Percentiles rank a stretch among this genome's conserved stretches.
These are phyloP conservation scores for Fragilariopsis cylindrus DNA, from an alignment of 108 stramenopile genomes.

Conservation along the genomic window DNA sequence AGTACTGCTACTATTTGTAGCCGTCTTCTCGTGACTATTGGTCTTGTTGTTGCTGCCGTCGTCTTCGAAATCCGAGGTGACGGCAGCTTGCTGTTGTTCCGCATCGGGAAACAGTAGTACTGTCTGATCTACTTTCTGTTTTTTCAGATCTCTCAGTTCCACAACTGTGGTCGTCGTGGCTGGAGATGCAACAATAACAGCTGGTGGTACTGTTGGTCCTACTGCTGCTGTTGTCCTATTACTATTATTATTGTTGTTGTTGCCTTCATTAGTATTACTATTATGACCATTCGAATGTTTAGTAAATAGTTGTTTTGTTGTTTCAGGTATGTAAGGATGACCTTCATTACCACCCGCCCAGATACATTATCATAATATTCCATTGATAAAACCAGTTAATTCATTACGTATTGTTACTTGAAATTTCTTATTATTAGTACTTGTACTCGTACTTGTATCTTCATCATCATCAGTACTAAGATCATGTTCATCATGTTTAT, in stretches of 20 bases:
- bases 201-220: neutral
- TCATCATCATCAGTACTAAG: too few relatives aligned
- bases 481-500: too few relatives aligned
- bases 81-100: too few relatives aligned
- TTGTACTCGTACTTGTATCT: too few relatives aligned
- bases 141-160: too few relatives aligned
- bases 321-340: slow-evolving; percentile 33
- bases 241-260: too few relatives aligned
- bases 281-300: neutral
- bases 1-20: neutral
- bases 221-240: too few relatives aligned
- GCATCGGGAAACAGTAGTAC: too few relatives aligned
- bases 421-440: slow-evolving; percentile 29
- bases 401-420: slow-evolving; percentile 23
- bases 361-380: slow-evolving; percentile 55
- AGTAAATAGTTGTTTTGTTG: neutral
- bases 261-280: too few relatives aligned
- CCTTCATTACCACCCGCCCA: slow-evolving; percentile 69
- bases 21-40: neutral
- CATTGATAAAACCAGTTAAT: slow-evolving; percentile 9
- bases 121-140: too few relatives aligned
- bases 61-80: neutral
- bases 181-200: neutral
- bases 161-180: neutral
- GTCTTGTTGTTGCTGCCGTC: too few relatives aligned